phyloP scores from a whole-genome alignment of 148 eudicot species.

The Polygonum maritimum region DNA sequence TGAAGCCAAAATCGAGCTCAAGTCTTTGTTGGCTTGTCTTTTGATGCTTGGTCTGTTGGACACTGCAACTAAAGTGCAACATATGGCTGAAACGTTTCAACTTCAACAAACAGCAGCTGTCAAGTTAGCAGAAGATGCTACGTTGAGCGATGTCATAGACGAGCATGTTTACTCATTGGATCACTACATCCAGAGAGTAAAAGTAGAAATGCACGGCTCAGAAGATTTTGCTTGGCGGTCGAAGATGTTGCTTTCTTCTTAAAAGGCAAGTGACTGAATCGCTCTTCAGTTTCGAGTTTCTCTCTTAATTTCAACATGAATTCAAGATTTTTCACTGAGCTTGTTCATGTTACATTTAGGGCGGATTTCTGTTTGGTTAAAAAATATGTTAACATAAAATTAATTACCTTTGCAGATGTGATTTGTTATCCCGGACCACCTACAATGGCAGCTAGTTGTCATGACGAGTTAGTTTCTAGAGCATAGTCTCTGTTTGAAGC shows the following conservation, averaged over 20 bases:
- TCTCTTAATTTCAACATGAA: neutral
- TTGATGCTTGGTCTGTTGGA: constrained; percentile 78
- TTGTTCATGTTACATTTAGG: neutral
- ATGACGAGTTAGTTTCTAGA: neutral
- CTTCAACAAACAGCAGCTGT: constrained; percentile 80
- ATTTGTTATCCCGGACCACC: neutral
- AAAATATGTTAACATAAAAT: neutral
- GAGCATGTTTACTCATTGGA: constrained; percentile 62
- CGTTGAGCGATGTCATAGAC: constrained; percentile 46
- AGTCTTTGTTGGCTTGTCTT: constrained; percentile 56
- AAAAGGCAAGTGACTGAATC: constrained; percentile 15
- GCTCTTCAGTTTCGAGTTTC: neutral
- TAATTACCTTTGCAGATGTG: neutral
- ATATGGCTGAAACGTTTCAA: constrained; percentile 52
- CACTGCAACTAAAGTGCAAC: constrained; percentile 63
- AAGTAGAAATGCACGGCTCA: constrained; percentile 30
- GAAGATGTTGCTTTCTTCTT: constrained; percentile 42
- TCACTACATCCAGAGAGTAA: constrained; percentile 40
- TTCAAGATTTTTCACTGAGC: neutral
- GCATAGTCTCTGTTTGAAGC: neutral
- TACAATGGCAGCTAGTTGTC: neutral
- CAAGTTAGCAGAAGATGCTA: constrained; percentile 61
- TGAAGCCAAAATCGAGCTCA: constrained; percentile 69
- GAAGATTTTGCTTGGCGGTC: constrained; percentile 68
- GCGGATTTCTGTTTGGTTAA: neutral